Conservation (phyloP, 2,329 filamentous ascomycete genomes). For the Ceratocystiopsis sp. region DNA sequence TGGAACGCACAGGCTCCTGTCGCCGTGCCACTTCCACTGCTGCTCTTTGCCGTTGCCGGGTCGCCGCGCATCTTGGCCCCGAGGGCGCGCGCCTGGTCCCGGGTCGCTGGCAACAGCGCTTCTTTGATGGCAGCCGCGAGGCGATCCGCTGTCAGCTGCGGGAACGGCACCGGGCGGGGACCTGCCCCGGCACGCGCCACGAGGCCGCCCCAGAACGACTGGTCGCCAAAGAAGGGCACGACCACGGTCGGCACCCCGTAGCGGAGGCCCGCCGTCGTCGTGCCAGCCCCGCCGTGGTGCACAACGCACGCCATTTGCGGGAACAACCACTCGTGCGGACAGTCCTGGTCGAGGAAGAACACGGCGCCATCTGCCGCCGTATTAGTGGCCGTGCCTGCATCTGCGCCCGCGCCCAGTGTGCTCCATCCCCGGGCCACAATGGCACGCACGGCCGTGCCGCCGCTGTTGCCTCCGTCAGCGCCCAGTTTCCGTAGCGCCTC, state of each 20-base stretch:
- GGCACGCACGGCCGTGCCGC: constrained; percentile 38
- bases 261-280: constrained; percentile 72
- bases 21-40: constrained; percentile 21
- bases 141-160: constrained; percentile 46
- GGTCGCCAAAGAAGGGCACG: constrained; percentile 76
- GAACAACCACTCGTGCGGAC: constrained; percentile 73
- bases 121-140: constrained; percentile 44
- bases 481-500: constrained; percentile 43
- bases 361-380: neutral
- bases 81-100: neutral
- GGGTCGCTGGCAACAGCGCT: neutral
- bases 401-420: constrained; percentile 48
- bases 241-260: constrained; percentile 66
- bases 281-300: constrained; percentile 78
- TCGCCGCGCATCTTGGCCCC: neutral
- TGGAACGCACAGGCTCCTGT: constrained; percentile 53
- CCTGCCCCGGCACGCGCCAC: constrained; percentile 56
- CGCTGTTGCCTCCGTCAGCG: too few relatives aligned
- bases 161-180: constrained; percentile 51
- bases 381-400: too few relatives aligned
- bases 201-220: constrained; percentile 72
- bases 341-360: constrained; percentile 2
- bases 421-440: constrained; percentile 82
- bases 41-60: neutral
- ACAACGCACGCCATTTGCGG: constrained; percentile 65